These are phyloP conservation scores for Adansonia madagascariensis DNA, from an alignment of 441 rosid genomes.

Conservation along the genomic window DNA sequence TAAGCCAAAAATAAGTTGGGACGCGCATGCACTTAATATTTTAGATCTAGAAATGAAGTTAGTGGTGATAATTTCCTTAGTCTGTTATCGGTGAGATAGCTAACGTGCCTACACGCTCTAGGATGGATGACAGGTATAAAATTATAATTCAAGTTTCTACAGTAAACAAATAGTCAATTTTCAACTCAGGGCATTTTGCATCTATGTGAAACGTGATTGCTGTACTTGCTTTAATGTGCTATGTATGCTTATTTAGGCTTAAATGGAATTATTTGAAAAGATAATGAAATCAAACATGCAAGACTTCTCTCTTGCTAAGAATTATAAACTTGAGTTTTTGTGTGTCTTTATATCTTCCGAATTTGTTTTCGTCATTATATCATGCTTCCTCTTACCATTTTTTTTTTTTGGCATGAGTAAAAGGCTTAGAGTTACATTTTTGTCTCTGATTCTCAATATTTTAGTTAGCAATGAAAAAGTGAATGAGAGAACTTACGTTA, in stretches of 20 bases:
- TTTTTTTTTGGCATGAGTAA: background rate
- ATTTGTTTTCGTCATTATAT: background rate
- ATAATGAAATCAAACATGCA: slow-evolving; percentile 3
- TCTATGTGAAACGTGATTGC: background rate
- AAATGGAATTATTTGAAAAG: background rate
- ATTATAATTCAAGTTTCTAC: slow-evolving; percentile 8
- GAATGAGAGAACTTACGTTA: slow-evolving; percentile 51
- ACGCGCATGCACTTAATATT: background rate
- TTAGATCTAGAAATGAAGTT: slow-evolving; percentile 10
- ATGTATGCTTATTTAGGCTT: background rate
- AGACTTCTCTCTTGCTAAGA: background rate
- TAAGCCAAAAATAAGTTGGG: too few species aligned
- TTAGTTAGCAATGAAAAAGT: slow-evolving; percentile 63
- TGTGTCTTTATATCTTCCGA: background rate
- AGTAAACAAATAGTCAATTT: slow-evolving; percentile 11
- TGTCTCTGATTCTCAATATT: slow-evolving; percentile 39
- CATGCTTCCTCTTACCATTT: background rate
- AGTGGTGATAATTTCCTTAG: background rate
- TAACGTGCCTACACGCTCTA: background rate
- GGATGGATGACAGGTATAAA: background rate
- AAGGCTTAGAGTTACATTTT: slow-evolving; percentile 26
- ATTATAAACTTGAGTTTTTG: background rate
- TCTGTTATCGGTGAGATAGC: background rate
- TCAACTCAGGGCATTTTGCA: slow-evolving; percentile 19
- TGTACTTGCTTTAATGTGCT: background rate